Conservation (phyloP, 2,329 filamentous ascomycete genomes). For the Cladosporium sp. region DNA sequence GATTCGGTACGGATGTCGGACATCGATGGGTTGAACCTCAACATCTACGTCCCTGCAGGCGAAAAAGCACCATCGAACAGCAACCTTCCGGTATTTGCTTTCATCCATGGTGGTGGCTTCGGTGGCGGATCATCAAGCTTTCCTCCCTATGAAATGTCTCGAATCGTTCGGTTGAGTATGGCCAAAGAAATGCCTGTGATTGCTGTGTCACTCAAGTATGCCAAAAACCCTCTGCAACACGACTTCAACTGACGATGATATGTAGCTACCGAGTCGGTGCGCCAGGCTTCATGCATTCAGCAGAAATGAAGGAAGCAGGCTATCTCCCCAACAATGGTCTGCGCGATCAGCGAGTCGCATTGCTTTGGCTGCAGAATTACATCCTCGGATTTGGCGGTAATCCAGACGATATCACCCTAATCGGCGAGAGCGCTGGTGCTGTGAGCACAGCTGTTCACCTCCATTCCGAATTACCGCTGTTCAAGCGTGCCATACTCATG, state of each 20-base stretch:
- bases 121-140: constrained; percentile 48
- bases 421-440: constrained; percentile 49
- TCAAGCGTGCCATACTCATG: constrained; percentile 41
- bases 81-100: constrained; percentile 47
- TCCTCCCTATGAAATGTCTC: constrained; percentile 48
- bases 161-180: constrained; percentile 43
- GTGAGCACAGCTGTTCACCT: constrained; percentile 31
- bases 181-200: constrained; percentile 45
- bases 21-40: constrained; percentile 49
- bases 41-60: constrained; percentile 44
- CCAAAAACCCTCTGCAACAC: constrained; percentile 12
- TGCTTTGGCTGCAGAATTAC: constrained; percentile 35
- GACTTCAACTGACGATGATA: neutral
- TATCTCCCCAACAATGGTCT: constrained; percentile 25
- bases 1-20: constrained; percentile 34
- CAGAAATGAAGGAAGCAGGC: constrained; percentile 20
- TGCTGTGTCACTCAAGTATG: constrained; percentile 32
- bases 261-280: constrained; percentile 43
- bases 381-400: constrained; percentile 38
- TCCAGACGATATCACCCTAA: constrained; percentile 34
- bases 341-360: constrained; percentile 31
- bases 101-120: constrained; percentile 53
- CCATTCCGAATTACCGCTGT: constrained; percentile 36
- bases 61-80: neutral
- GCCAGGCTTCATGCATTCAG: constrained; percentile 37